These are phyloP conservation scores for Aegilops umbellulata DNA, from an alignment of 176 grass and related monocot genomes.

Conservation along the genomic window DNA sequence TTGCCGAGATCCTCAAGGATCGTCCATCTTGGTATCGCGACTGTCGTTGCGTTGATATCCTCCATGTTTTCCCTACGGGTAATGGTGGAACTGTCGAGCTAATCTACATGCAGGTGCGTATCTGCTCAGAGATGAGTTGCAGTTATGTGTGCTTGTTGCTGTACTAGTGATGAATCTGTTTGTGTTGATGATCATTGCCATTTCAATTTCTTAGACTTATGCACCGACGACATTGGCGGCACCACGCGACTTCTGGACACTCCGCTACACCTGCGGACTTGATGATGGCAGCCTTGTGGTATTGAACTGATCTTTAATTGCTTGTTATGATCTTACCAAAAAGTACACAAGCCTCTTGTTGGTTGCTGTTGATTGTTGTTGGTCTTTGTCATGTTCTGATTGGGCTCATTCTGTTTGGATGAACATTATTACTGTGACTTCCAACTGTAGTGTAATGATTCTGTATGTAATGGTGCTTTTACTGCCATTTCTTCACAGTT, in stretches of 20 bases:
- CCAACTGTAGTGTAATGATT: not conserved
- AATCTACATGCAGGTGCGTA: conserved; percentile 95
- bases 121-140: not conserved
- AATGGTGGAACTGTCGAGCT: conserved; percentile 98
- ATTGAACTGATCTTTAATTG: conserved; percentile 15
- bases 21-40: conserved; percentile 90
- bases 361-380: conserved; percentile 7
- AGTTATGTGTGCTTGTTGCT: not conserved
- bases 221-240: conserved; percentile 79
- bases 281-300: conserved; percentile 99
- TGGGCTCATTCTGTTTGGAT: not conserved
- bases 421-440: not conserved
- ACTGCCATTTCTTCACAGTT: not conserved
- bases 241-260: conserved; percentile 89
- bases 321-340: not conserved
- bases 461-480: not conserved
- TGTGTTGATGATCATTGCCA: not conserved
- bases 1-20: conserved; percentile 99
- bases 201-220: conserved; percentile 62
- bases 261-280: conserved; percentile 85
- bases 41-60: conserved; percentile 72
- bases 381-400: conserved; percentile 3
- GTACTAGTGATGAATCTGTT: not conserved
- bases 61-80: conserved; percentile 82
- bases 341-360: not conserved